Evolutionary conservation across 1,284 basidiomycete species (phyloP), one percentile per base, ranked within the genome.

Genomic region (Leccinum pachyderme): DNA sequence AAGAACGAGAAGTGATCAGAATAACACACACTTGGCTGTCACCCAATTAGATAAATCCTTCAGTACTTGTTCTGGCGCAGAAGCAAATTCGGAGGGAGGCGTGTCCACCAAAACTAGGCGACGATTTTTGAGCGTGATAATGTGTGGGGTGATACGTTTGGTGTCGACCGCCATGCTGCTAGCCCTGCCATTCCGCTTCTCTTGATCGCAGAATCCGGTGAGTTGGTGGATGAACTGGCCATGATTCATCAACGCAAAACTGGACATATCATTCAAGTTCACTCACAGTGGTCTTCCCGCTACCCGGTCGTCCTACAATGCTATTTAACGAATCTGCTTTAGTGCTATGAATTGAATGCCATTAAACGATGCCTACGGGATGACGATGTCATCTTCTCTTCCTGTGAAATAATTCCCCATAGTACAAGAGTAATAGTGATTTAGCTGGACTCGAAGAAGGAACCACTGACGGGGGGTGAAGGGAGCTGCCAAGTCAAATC

Each of bases 251-350:
- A 13, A 7, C 12, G 35, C 8, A 11, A 32, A 5, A 37, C 41
- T 25, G 7, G 41, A 22, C 24, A 43, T 4, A 25, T 43, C 7
- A 5, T 43, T 25, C 13, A 13, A 25, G 24, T 25, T 43, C 25
- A 39, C 49, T 59, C 33, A 58, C 57, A 29, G 31, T 50, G 5
- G 52, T 55, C 18, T 59, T 61, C 11, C 60, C 59, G 6, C 50
- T 44, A 25, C 59, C 60, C 27, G 57, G 52, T 7, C 35, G 41
- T 12, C 53, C 60, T 29, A 61, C 52, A 2, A 51, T 6, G 4
- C 53, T 61, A 22, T 57, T 46, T 29, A 28, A 29, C 45, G 29
- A 15, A 9, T 15, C 11, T 46, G n/a, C 18, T 28, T 29, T 28
- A 46, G 28, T 4, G 11, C 28, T 8, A 46, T 29, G 8, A 46